Conservation (phyloP, 306 rosid species). For the Spatholobus suberectus region DNA sequence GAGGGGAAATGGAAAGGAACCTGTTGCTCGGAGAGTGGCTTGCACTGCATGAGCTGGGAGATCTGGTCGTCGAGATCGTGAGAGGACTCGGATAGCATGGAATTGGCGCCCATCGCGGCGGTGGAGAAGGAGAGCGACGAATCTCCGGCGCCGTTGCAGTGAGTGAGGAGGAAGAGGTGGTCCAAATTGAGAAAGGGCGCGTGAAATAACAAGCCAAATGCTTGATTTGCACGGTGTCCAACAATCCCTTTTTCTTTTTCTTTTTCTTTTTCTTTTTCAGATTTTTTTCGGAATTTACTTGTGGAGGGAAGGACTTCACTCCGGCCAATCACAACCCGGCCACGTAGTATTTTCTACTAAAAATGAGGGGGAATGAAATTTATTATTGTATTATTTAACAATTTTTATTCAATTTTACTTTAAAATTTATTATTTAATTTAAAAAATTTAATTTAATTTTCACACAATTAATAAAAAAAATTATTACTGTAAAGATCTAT, state of each 20-base stretch:
- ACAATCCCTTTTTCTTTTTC: conserved; percentile 25
- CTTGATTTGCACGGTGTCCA: conserved; percentile 45
- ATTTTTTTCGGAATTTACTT: conserved; percentile 8
- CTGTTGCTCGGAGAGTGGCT: conserved; percentile 96
- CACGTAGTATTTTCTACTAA: neutral
- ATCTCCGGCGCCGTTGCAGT: conserved; percentile 36
- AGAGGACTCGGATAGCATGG: conserved; percentile 59
- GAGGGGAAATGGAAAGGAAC: conserved; percentile 43
- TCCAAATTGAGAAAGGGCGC: conserved; percentile 51
- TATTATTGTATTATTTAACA: neutral
- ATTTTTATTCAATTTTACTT: neutral
- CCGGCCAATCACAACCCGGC: neutral
- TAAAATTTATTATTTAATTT: neutral
- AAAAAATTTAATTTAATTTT: neutral
- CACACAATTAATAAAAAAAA: too few species aligned
- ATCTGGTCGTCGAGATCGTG: conserved; percentile 92
- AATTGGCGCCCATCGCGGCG: conserved; percentile 72
- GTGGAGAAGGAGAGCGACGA: conserved; percentile 8
- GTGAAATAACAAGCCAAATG: conserved; percentile 50
- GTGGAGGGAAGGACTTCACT: neutral
- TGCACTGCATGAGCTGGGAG: conserved; percentile 99
- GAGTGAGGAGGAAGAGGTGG: conserved; percentile 28
- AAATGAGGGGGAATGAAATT: neutral
- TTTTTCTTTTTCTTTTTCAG: conserved; percentile 23
- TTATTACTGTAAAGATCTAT: too few species aligned